phyloP scores from a whole-genome alignment of 2,329 filamentous ascomycete species.

The Zopfia rhizophila region DNA sequence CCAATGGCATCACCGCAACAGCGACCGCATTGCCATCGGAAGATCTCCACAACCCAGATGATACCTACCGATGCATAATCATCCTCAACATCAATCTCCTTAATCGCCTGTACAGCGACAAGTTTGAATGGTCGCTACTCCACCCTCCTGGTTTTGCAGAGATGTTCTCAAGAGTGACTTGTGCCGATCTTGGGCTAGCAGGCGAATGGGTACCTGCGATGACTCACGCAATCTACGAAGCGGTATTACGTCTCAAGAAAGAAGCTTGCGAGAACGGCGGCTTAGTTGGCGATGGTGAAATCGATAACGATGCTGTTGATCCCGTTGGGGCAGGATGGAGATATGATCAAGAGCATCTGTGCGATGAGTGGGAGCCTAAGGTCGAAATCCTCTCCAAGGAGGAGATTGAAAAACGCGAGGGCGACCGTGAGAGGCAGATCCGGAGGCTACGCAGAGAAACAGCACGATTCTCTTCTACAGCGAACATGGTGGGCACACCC shows the following conservation, averaged over 20 bases:
- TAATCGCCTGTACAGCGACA: slow-evolving; percentile 93
- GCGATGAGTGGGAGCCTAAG: slow-evolving; percentile 63
- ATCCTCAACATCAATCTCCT: slow-evolving; percentile 90
- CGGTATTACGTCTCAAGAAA: slow-evolving; percentile 91
- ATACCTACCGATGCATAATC: slow-evolving; percentile 93
- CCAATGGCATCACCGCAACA: slow-evolving; percentile 73
- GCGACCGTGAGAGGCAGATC: slow-evolving; percentile 91
- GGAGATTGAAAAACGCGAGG: slow-evolving; percentile 96
- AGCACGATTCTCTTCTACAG: slow-evolving; percentile 87
- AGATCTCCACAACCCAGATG: slow-evolving; percentile 86
- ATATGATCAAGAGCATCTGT: slow-evolving; percentile 91
- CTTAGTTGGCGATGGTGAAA: slow-evolving; percentile 77
- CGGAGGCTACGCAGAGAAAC: slow-evolving; percentile 88
- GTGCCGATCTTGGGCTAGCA: slow-evolving; percentile 86
- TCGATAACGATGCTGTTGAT: slow-evolving; percentile 89
- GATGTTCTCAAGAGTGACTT: slow-evolving; percentile 90
- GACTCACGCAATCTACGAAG: slow-evolving; percentile 96
- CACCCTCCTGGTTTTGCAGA: slow-evolving; percentile 93
- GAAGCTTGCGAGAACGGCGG: slow-evolving; percentile 94
- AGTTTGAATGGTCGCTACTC: slow-evolving; percentile 95
- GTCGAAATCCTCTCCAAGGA: slow-evolving; percentile 80
- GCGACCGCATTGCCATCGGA: slow-evolving; percentile 73
- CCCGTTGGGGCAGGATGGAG: slow-evolving; percentile 85
- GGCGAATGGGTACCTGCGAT: slow-evolving; percentile 96
- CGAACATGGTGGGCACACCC: slow-evolving; percentile 80